Percentiles rank a stretch among this genome's conserved stretches.
phyloP scores from a whole-genome alignment of 352 stramenopile species.

The Pythium plurisporium region DNA sequence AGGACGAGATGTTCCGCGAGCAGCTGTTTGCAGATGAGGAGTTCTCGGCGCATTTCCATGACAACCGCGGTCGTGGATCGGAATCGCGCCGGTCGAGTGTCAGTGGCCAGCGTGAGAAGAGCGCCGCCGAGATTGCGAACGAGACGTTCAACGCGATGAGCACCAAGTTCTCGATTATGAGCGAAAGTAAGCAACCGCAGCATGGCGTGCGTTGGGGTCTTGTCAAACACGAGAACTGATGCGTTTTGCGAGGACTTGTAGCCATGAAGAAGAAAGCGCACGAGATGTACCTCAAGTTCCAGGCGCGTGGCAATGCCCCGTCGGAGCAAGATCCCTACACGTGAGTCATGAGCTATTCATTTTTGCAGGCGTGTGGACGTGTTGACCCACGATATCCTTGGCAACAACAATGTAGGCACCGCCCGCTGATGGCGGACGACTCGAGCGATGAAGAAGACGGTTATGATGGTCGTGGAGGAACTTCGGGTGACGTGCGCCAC shows the following conservation, averaged over 20 bases:
- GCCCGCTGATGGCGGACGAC: constrained; percentile 62
- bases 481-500: constrained; percentile 32
- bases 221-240: no score
- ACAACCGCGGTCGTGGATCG: constrained; percentile 12
- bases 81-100: constrained; percentile 16
- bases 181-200: constrained; percentile 40
- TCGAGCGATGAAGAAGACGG: constrained; percentile 69
- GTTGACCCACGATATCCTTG: neutral
- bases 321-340: constrained; percentile 56
- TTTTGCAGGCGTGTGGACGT: no score
- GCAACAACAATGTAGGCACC: constrained; percentile 34
- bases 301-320: constrained; percentile 53
- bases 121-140: constrained; percentile 57
- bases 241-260: no score
- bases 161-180: constrained; percentile 71
- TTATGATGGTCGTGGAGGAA: constrained; percentile 10
- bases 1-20: constrained; percentile 81
- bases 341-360: constrained; percentile 30
- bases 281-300: constrained; percentile 81
- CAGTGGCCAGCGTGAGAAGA: constrained; percentile 49
- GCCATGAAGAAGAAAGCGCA: constrained; percentile 77
- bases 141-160: constrained; percentile 70
- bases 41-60: constrained; percentile 67
- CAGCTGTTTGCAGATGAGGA: constrained; percentile 67
- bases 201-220: no score